Evolutionary conservation across 1,284 basidiomycete genomes (phyloP), one percentile per base, ranked within the genome.

Genomic region (Apiotrichum siamense): DNA sequence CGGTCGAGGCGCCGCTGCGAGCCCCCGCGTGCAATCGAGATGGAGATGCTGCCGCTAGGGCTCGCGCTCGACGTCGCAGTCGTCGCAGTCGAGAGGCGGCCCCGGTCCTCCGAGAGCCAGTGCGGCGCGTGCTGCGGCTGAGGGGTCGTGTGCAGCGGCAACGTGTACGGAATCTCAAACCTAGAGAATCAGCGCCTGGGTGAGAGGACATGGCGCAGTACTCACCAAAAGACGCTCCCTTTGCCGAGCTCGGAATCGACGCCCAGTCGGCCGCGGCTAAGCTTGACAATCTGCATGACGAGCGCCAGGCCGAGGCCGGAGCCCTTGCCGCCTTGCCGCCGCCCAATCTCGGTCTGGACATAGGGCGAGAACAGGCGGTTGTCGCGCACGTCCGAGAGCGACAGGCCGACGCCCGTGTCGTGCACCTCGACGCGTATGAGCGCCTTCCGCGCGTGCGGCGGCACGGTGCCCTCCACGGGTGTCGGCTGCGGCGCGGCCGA

Each of bases 261-360:
- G 48, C 88, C 87, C 10, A 90, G 75, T 24, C 87, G 79, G 9
- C 89, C 90, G 12, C 85, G 84, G 48, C 81, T 84, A 32, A 89
- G 77, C 69, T 86, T 87, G 57, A 93, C 87, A 51, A 93, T 92
- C 65, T 89, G 87, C 33, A 88, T 79, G 20, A 92, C 87, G n/a
- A 93, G 79, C 2, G 88, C 88, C 21, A 93, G 70, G 12, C 89
- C 89, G 18, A 91, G 76, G 4, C 88, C 88, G 0, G 86, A 88
- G 4, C 88, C 88, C 74, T 91, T 91, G 7, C 87, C 88, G 55
- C 86, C 80, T 76, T 92, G 89, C 61, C 83, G 79, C 52, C 86
- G 79, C 9, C 88, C 88, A 40, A 76, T 74, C 50, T 76, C 76
- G 9, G 75, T 77, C 50, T 76, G 70, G 21, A 72, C 66, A 52